phyloP scores from a whole-genome alignment of 2,329 filamentous ascomycete genomes.

The Hypoxylon sp. region DNA sequence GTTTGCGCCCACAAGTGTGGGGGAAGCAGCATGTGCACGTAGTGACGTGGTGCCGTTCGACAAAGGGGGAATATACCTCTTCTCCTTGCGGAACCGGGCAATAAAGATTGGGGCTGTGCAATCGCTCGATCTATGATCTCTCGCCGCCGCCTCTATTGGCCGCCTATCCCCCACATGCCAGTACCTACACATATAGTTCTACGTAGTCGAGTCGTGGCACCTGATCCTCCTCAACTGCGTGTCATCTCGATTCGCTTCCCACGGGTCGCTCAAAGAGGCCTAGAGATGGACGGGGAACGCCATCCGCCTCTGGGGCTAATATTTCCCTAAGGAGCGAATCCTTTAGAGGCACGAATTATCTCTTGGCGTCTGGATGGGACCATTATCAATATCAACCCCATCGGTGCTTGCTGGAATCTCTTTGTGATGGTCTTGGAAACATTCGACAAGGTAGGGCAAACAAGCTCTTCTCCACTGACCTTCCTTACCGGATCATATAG shows the following conservation, averaged over 20 bases:
- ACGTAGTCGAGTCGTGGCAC: slow-evolving; percentile 45
- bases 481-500: slow-evolving; percentile 7
- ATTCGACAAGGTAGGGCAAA: slow-evolving; percentile 10
- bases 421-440: slow-evolving; percentile 23
- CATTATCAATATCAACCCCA: slow-evolving; percentile 23
- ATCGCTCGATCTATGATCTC: slow-evolving; percentile 45
- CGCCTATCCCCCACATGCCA: slow-evolving; percentile 18
- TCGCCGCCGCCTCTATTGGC: slow-evolving; percentile 17
- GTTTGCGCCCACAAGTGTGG: slow-evolving; percentile 40
- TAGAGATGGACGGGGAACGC: slow-evolving; percentile 32
- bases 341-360: slow-evolving; percentile 28
- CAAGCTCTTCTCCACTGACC: slow-evolving; percentile 16
- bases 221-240: slow-evolving; percentile 52
- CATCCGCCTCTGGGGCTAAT: slow-evolving; percentile 30
- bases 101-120: slow-evolving; percentile 41
- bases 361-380: slow-evolving; percentile 35
- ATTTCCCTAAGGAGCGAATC: slow-evolving; percentile 22
- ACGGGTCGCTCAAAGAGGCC: slow-evolving; percentile 32
- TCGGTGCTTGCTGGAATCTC: slow-evolving; percentile 17
- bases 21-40: slow-evolving; percentile 41
- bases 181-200: slow-evolving; percentile 1
- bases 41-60: slow-evolving; percentile 51
- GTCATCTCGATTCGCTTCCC: slow-evolving; percentile 49
- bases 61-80: slow-evolving; percentile 43
- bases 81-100: slow-evolving; percentile 24